Percentiles rank a stretch among this genome's conserved stretches.
These are phyloP conservation scores for Pseudogymnoascus sp. DNA, from an alignment of 2,329 filamentous ascomycete species.

Conservation along the genomic window DNA sequence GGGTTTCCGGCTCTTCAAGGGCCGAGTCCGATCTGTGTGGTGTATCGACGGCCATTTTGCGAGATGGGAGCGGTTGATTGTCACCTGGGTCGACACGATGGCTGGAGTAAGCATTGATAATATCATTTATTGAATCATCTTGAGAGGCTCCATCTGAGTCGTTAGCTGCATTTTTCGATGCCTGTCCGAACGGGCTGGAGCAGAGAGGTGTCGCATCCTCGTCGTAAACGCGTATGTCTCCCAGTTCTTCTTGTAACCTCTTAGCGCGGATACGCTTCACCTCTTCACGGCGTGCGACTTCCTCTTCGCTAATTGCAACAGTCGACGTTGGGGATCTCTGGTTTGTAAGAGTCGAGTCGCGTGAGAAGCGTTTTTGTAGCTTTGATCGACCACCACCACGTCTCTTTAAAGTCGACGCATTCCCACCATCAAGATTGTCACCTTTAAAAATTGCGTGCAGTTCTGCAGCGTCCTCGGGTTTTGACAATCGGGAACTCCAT, in stretches of 20 bases:
- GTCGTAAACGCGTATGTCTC: conserved; percentile 37
- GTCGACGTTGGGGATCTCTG: conserved; percentile 33
- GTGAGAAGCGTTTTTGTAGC: conserved; percentile 37
- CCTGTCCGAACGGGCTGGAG: conserved; percentile 10
- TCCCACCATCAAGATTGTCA: conserved; percentile 13
- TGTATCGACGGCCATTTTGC: background rate
- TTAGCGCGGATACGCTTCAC: conserved; percentile 47
- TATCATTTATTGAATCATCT: conserved; percentile 12
- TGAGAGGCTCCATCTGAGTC: conserved; percentile 9
- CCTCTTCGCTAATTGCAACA: conserved; percentile 42
- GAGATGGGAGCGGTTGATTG: conserved; percentile 4
- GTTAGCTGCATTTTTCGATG: background rate
- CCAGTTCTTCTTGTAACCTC: conserved; percentile 51
- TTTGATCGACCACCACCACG: conserved; percentile 39
- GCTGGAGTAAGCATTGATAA: conserved; percentile 15
- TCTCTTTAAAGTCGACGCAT: conserved; percentile 36
- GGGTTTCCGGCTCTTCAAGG: conserved; percentile 10
- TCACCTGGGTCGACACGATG: conserved; percentile 1
- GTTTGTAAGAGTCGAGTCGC: conserved; percentile 33
- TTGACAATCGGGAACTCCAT: conserved; percentile 19
- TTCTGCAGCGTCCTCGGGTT: conserved; percentile 17
- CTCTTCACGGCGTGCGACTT: conserved; percentile 47
- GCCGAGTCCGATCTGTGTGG: background rate
- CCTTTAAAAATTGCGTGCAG: conserved; percentile 24
- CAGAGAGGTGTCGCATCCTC: conserved; percentile 28